Evolutionary conservation across 2,329 filamentous ascomycete genomes (phyloP).

Genomic region (Aspergillus sp.): DNA sequence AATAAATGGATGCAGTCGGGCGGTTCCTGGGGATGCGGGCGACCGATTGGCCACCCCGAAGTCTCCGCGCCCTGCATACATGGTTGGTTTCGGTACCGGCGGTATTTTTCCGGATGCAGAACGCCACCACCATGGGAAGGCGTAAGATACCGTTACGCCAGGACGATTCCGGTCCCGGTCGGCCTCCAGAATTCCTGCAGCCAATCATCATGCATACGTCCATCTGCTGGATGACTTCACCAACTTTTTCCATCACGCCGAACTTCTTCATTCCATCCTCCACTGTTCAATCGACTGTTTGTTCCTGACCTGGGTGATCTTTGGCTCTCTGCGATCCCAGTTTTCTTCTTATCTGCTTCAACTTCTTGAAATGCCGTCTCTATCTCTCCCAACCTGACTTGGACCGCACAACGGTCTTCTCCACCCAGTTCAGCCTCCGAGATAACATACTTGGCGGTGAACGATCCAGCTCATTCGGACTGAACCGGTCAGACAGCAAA

Average conservation of each 20-base stretch:
- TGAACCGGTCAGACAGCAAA: too few species aligned
- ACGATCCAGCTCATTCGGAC: too few species aligned
- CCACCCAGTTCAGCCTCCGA: too few species aligned
- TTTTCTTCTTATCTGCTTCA: not conserved
- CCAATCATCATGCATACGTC: not conserved
- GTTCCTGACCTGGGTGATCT: not conserved
- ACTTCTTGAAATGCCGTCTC: not conserved
- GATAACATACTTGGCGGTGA: too few species aligned
- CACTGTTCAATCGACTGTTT: not conserved
- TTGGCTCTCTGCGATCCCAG: not conserved
- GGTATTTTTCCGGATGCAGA: not conserved
- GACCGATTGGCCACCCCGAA: not conserved
- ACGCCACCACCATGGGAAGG: too few species aligned
- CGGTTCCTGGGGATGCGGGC: not conserved
- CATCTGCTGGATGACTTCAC: not conserved
- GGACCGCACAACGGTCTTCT: not conserved
- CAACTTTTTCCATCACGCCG: not conserved
- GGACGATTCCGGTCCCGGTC: not conserved
- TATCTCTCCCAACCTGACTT: not conserved
- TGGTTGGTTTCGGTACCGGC: not conserved
- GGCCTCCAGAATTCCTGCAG: not conserved
- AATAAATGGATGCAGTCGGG: not conserved
- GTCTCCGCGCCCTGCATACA: not conserved
- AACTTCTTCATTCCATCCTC: not conserved
- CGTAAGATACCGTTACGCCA: too few species aligned